These are phyloP conservation scores for Gracilaria domingensis DNA, from an alignment of 23 red algal genomes.

Conservation along the genomic window DNA sequence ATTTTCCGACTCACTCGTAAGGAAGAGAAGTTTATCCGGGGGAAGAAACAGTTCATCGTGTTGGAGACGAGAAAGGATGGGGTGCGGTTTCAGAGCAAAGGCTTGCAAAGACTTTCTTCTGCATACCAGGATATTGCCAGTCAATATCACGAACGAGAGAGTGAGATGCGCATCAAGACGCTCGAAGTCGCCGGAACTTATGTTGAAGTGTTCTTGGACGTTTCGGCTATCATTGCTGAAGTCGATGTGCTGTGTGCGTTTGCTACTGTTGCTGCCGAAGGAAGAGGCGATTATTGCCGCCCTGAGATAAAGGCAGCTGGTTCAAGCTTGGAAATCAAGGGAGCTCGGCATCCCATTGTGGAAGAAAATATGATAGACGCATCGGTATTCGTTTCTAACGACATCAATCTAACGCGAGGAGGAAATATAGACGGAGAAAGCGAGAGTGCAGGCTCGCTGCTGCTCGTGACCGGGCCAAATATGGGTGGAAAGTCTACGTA, in stretches of 20 bases:
- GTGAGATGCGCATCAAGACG: conserved; percentile 76
- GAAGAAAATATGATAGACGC: conserved; percentile 86
- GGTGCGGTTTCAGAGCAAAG: conserved; percentile 84
- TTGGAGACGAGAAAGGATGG: conserved; percentile 97
- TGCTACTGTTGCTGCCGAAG: conserved; percentile 68
- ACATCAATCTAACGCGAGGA: conserved; percentile 68
- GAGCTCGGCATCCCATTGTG: conserved; percentile 90
- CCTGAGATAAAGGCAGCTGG: conserved; percentile 51
- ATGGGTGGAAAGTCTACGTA: conserved; percentile 97
- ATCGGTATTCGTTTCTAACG: conserved; percentile 86
- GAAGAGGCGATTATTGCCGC: conserved; percentile 48
- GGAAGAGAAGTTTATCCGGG: conserved; percentile 93
- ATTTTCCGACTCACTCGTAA: conserved; percentile 88
- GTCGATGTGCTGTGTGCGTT: conserved; percentile 92
- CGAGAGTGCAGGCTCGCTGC: conserved; percentile 54
- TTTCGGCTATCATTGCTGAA: conserved; percentile 65
- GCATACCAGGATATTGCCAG: conserved; percentile 66
- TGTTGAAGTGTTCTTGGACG: conserved; percentile 72
- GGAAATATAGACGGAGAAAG: neutral
- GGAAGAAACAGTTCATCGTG: conserved; percentile 77
- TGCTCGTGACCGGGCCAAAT: conserved; percentile 97
- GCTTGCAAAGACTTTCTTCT: conserved; percentile 58
- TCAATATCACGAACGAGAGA: conserved; percentile 75
- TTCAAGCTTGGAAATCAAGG: conserved; percentile 67
- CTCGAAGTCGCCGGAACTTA: conserved; percentile 87